These are phyloP conservation scores for Naganishia sp. DNA, from an alignment of 1,284 basidiomycete genomes.

Conservation along the genomic window DNA sequence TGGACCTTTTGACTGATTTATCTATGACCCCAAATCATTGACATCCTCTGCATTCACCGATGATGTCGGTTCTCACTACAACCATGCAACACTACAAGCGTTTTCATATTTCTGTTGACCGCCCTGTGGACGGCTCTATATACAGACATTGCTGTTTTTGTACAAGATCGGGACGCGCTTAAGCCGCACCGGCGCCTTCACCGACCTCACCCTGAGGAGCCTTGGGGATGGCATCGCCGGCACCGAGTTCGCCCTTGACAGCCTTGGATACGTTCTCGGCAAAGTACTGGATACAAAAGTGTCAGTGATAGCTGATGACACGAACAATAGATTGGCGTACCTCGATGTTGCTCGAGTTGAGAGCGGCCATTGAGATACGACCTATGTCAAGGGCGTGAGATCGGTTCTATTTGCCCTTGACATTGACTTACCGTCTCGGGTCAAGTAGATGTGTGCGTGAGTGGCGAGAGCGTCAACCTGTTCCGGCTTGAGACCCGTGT, in stretches of 20 bases:
- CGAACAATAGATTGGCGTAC: neutral
- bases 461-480: constrained; percentile 87
- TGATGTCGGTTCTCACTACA: constrained; percentile 1
- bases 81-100: neutral
- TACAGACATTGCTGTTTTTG: constrained; percentile 5
- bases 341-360: constrained; percentile 85
- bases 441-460: constrained; percentile 86
- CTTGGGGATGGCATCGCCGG: constrained; percentile 14
- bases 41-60: neutral
- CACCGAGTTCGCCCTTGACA: constrained; percentile 69
- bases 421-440: constrained; percentile 49
- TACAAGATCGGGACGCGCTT: constrained; percentile 6
- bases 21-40: neutral
- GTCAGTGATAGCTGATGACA: neutral
- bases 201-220: constrained; percentile 6
- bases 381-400: constrained; percentile 57
- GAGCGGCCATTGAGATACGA: constrained; percentile 92
- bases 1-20: neutral
- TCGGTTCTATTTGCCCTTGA: constrained; percentile 4
- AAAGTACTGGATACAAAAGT: constrained; percentile 62
- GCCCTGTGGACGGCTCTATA: constrained; percentile 4
- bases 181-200: constrained; percentile 15
- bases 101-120: neutral
- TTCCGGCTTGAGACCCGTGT: constrained; percentile 78
- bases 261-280: constrained; percentile 79